Conservation (phyloP, 176 grass and related monocot genomes). For the Chrysopogon serrulatus region DNA sequence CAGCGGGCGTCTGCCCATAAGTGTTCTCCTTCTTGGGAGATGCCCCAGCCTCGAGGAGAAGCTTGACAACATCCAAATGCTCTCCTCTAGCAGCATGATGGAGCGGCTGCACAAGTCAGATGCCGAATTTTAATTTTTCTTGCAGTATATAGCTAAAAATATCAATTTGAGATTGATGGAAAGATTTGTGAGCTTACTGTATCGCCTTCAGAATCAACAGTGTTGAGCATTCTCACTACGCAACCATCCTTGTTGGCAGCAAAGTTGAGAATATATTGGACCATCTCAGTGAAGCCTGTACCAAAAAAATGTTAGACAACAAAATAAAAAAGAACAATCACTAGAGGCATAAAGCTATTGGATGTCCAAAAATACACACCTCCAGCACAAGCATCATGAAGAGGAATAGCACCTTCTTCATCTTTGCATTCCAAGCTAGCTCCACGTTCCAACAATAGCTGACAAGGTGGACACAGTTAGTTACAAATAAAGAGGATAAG, state of each 20-base stretch:
- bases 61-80: slow-evolving; percentile 69
- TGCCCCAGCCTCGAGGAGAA: slow-evolving; percentile 72
- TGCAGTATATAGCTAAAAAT: background rate
- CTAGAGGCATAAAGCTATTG: background rate
- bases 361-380: slow-evolving; percentile 33
- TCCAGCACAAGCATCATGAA: slow-evolving; percentile 98
- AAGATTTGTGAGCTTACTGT: slow-evolving; percentile 49
- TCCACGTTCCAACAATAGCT: slow-evolving; percentile 73
- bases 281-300: slow-evolving; percentile 84
- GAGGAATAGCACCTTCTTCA: slow-evolving; percentile 93
- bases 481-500: background rate
- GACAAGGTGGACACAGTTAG: background rate
- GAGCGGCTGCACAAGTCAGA: slow-evolving; percentile 56
- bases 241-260: slow-evolving; percentile 46
- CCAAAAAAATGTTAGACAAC: background rate
- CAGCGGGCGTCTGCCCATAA: slow-evolving; percentile 74
- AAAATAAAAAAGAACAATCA: background rate
- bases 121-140: background rate
- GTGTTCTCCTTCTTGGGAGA: slow-evolving; percentile 69
- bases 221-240: slow-evolving; percentile 47
- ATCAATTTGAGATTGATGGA: background rate
- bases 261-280: slow-evolving; percentile 64
- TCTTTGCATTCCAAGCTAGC: slow-evolving; percentile 89
- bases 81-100: slow-evolving; percentile 95
- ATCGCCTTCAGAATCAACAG: slow-evolving; percentile 82